Evolutionary conservation across 2,329 filamentous ascomycete species (phyloP).

Genomic region (Myriangium duriaei): DNA sequence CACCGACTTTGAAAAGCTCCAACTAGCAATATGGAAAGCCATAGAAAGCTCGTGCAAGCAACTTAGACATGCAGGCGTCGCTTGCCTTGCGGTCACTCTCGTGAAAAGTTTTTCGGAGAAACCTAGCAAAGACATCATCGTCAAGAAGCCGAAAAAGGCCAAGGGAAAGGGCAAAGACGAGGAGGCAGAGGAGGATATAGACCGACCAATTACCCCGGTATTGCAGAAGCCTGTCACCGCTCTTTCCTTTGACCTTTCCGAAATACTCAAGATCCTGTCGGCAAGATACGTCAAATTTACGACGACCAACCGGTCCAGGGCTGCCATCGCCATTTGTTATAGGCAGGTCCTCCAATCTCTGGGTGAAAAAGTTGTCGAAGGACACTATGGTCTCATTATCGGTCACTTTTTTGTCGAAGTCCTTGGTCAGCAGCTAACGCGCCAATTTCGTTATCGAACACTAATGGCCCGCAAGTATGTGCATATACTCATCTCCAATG

Average conservation of each 20-base stretch:
- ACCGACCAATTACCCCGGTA: constrained; percentile 60
- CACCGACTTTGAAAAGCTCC: constrained; percentile 80
- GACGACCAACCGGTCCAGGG: constrained; percentile 67
- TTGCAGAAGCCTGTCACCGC: constrained; percentile 59
- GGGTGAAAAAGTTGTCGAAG: constrained; percentile 71
- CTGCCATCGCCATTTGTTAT: constrained; percentile 79
- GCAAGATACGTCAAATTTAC: constrained; percentile 66
- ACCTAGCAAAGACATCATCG: constrained; percentile 36
- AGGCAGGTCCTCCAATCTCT: constrained; percentile 65
- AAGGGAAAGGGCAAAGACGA: constrained; percentile 57
- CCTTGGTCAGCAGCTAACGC: constrained; percentile 61
- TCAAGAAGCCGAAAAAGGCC: constrained; percentile 57
- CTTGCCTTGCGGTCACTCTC: constrained; percentile 70
- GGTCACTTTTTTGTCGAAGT: constrained; percentile 71
- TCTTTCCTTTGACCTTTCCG: constrained; percentile 60
- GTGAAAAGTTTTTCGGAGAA: constrained; percentile 66
- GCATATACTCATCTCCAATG: constrained; percentile 69
- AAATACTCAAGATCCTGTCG: constrained; percentile 69
- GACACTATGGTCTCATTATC: constrained; percentile 68
- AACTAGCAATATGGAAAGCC: constrained; percentile 69
- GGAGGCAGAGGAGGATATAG: constrained; percentile 51
- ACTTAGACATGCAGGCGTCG: constrained; percentile 75
- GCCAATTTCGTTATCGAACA: constrained; percentile 75
- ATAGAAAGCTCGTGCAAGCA: constrained; percentile 65
- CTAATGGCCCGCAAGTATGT: constrained; percentile 76